phyloP scores from a whole-genome alignment of 106 monocot species.

The Alisma plantagoaquatica region DNA sequence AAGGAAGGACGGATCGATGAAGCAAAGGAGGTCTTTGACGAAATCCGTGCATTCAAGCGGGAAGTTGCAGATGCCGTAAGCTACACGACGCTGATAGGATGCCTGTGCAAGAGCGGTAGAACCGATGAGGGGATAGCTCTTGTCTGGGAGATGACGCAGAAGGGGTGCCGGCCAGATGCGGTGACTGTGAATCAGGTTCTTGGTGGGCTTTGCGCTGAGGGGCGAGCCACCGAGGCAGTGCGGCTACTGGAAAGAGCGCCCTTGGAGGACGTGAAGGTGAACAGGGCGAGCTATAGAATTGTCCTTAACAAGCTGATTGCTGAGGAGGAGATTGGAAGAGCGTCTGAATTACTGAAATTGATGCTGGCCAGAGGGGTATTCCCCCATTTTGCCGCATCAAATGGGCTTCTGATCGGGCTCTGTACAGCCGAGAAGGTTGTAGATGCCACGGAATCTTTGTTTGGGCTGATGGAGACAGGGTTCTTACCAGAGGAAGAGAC shows the following conservation, averaged over 20 bases:
- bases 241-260: constrained; percentile 45
- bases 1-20: constrained; percentile 48
- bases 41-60: constrained; percentile 26
- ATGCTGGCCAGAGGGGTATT: constrained; percentile 59
- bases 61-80: constrained; percentile 42
- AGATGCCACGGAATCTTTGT: constrained; percentile 57
- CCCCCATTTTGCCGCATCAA: constrained; percentile 80
- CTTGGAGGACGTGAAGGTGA: constrained; percentile 36
- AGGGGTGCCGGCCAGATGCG: constrained; percentile 42
- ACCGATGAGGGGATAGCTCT: constrained; percentile 62
- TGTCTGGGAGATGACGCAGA: constrained; percentile 54
- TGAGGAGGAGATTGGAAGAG: constrained; percentile 52
- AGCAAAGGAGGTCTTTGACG: constrained; percentile 47
- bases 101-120: constrained; percentile 41
- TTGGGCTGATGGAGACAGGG: constrained; percentile 49
- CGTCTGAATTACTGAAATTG: constrained; percentile 39
- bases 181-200: constrained; percentile 63
- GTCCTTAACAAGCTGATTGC: constrained; percentile 54
- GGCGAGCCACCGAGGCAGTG: constrained; percentile 48
- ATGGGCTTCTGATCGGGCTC: constrained; percentile 51
- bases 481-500: constrained; percentile 46
- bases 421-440: constrained; percentile 48
- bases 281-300: constrained; percentile 83
- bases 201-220: constrained; percentile 57
- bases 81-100: constrained; percentile 62